Percentiles rank a stretch among this genome's conserved stretches.
phyloP scores from a whole-genome alignment of 208 protist genomes.

The Leishmania tarentolae region DNA sequence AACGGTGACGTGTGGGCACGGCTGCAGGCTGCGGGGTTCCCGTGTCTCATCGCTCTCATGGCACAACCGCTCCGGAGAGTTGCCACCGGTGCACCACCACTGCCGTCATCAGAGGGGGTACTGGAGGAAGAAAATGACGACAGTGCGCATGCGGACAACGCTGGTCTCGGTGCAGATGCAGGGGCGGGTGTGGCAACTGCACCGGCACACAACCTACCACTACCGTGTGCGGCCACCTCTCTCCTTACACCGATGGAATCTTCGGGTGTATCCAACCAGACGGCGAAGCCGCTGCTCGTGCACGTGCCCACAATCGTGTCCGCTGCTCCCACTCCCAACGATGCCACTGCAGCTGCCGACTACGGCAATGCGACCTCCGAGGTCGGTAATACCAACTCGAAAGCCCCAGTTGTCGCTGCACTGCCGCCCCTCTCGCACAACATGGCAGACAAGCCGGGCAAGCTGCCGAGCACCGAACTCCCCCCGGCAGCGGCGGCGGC shows the following conservation, averaged over 20 bases:
- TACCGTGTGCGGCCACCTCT: background rate
- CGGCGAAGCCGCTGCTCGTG: background rate
- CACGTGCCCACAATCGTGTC: background rate
- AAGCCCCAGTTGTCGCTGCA: background rate
- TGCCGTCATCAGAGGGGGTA: background rate
- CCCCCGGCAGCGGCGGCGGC: background rate
- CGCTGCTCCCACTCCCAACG: background rate
- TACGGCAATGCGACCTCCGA: background rate
- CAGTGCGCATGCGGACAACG: background rate
- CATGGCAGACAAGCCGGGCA: background rate
- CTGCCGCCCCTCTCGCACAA: background rate
- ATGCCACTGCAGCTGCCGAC: background rate
- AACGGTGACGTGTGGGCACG: conserved; percentile 2
- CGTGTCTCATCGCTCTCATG: conserved; percentile 18
- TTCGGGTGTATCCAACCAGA: background rate
- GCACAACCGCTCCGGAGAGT: background rate
- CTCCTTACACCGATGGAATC: background rate
- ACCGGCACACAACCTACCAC: background rate
- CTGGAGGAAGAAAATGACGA: background rate
- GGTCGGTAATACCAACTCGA: background rate
- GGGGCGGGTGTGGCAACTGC: background rate
- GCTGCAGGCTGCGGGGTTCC: conserved; percentile 7
- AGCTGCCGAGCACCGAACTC: background rate
- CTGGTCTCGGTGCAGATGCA: background rate
- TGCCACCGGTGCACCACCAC: background rate